phyloP scores from a whole-genome alignment of 805 yeast species.

The Starmerella geochares region DNA sequence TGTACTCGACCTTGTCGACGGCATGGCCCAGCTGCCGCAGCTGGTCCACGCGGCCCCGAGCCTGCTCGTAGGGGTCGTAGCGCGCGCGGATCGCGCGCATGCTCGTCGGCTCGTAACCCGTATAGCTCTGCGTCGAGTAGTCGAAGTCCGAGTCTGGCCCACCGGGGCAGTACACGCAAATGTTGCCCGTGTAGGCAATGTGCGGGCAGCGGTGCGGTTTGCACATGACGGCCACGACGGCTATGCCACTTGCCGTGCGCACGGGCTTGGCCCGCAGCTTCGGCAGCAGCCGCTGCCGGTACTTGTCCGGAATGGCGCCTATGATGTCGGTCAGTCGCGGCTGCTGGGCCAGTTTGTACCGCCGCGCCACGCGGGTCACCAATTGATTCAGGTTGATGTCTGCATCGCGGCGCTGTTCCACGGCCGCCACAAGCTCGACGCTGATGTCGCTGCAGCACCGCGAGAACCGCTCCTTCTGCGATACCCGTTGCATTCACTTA shows the following conservation, averaged over 20 bases:
- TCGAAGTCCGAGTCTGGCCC: conserved; percentile 98
- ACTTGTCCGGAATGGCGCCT: conserved; percentile 89
- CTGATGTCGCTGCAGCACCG: conserved; percentile 91
- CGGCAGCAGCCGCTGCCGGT: conserved; percentile 81
- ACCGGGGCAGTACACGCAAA: conserved; percentile 96
- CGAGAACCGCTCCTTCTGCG: conserved; percentile 67
- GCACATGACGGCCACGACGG: conserved; percentile 98
- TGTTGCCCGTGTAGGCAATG: conserved; percentile 96
- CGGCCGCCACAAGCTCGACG: conserved; percentile 67
- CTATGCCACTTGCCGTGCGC: conserved; percentile 96
- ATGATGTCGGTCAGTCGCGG: conserved; percentile 93
- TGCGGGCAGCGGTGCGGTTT: conserved; percentile 99
- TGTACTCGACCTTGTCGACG: conserved; percentile 94
- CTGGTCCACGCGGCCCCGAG: conserved; percentile 94
- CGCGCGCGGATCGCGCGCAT: conserved; percentile 99
- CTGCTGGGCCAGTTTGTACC: conserved; percentile 81
- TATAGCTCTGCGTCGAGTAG: conserved; percentile 93
- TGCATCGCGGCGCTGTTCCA: conserved; percentile 46
- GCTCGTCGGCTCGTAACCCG: conserved; percentile 97
- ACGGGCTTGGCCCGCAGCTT: conserved; percentile 97
- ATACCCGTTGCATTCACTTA: conserved; percentile 12
- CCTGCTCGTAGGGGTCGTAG: conserved; percentile 97
- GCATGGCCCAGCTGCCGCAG: conserved; percentile 90
- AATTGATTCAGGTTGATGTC: conserved; percentile 86
- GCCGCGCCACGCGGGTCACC: conserved; percentile 73